Percentiles rank a stretch among this genome's conserved stretches.
These are phyloP conservation scores for Pichia deserticola DNA, from an alignment of 805 yeast genomes.

Conservation along the genomic window DNA sequence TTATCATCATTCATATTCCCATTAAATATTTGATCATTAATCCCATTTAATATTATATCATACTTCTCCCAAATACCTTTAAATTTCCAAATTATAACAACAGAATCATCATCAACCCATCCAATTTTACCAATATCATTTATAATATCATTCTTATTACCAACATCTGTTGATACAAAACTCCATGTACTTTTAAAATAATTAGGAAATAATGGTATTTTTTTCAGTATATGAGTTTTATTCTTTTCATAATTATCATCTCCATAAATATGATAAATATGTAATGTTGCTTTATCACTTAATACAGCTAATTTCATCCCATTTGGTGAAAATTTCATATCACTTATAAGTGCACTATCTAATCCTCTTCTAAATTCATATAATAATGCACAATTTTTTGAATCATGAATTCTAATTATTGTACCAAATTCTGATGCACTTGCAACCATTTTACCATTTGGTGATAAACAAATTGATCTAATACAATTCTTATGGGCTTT, in stretches of 20 bases:
- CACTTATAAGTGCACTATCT: slow-evolving; percentile 74
- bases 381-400: slow-evolving; percentile 59
- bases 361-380: slow-evolving; percentile 86
- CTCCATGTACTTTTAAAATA: slow-evolving; percentile 87
- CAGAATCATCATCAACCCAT: slow-evolving; percentile 69
- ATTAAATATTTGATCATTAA: neutral
- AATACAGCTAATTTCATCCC: slow-evolving; percentile 75
- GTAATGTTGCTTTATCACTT: slow-evolving; percentile 85
- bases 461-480: slow-evolving; percentile 54
- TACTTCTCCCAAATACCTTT: slow-evolving; percentile 84
- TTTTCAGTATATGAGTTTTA: slow-evolving; percentile 59
- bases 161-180: slow-evolving; percentile 62
- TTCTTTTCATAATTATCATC: neutral
- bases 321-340: slow-evolving; percentile 76
- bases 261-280: slow-evolving; percentile 42
- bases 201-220: slow-evolving; percentile 47
- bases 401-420: slow-evolving; percentile 64
- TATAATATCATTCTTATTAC: slow-evolving; percentile 24
- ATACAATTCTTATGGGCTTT: slow-evolving; percentile 70
- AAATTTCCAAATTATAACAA: slow-evolving; percentile 68
- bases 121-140: slow-evolving; percentile 47
- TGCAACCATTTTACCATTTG: slow-evolving; percentile 63
- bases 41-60: slow-evolving; percentile 48
- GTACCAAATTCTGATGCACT: slow-evolving; percentile 82
- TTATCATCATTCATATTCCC: neutral